Percentiles rank a stretch among this genome's conserved stretches.
Evolutionary conservation across 768 basidiomycete genomes (phyloP).

Genomic region (Arthromyces matolae): DNA sequence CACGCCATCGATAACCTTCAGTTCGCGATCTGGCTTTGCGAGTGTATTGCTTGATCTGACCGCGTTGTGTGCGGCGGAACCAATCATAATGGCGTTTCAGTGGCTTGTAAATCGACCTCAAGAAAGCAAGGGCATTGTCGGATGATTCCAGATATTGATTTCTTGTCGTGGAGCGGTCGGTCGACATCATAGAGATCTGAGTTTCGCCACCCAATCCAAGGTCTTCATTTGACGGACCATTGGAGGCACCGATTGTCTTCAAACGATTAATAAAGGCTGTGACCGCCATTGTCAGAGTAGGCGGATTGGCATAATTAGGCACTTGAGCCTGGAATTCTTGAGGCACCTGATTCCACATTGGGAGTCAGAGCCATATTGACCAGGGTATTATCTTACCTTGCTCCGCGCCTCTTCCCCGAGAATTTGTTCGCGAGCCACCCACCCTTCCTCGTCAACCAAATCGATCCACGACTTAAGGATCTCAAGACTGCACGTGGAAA

Average conservation of each 20-base stretch:
- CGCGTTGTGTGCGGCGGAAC: conserved; percentile 93
- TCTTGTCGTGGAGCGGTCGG: conserved; percentile 21
- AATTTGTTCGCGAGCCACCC: conserved; percentile 96
- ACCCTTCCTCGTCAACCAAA: conserved; percentile 90
- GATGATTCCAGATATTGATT: conserved; percentile 54
- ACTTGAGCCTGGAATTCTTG: conserved; percentile 89
- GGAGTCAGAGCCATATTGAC: no score
- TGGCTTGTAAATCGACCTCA: conserved; percentile 77
- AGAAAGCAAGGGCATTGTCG: conserved; percentile 59
- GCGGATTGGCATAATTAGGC: conserved; percentile 92
- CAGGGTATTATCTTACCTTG: conserved; percentile 58
- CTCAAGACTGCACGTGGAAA: conserved; percentile 54
- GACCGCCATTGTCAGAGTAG: conserved; percentile 90
- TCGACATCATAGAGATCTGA: conserved; percentile 47
- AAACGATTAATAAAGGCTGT: conserved; percentile 85
- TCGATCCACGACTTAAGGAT: conserved; percentile 89
- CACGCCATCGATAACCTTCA: conserved; percentile 94
- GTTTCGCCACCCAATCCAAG: conserved; percentile 50
- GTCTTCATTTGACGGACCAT: conserved; percentile 52
- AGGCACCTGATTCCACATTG: conserved; percentile 71
- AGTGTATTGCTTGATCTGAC: conserved; percentile 88
- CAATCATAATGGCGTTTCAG: conserved; percentile 92
- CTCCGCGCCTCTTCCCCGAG: conserved; percentile 95
- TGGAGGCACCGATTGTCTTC: conserved; percentile 28
- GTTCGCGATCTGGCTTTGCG: conserved; percentile 80